Evolutionary conservation across 768 basidiomycete genomes (phyloP), one percentile per base, ranked within the genome.

Genomic region (Mycena pura): DNA sequence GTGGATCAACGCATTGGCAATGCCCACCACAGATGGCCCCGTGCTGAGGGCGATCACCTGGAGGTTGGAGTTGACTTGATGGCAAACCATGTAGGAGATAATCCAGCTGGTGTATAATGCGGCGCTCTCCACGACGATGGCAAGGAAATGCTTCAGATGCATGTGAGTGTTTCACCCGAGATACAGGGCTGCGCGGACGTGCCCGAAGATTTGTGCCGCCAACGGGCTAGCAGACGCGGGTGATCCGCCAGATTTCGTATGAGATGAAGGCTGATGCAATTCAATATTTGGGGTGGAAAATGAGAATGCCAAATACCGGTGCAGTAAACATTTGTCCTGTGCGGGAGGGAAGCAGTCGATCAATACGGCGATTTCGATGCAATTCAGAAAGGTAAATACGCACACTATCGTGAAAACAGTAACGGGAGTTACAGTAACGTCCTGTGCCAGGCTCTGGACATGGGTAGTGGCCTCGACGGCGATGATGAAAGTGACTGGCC

Each of bases 241-340:
- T 45, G 19, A 55, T 46, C 6, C 17, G 7, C 53, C 53, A 55
- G 6, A 55, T 55, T 32, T 39, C 22, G 43, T 31, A 55, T 13
- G 53, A 2, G 24, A 55, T 45, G 15, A 55, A 10, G 22, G 32
- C 53, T 55, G 53, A 9, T 22, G 28, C 32, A 34, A 11, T 53
- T 7, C 19, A 34, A 15, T n/a, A n/a, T 13, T 32, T 2, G 53
- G 21, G 34, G n/a, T 27, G 17, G 2, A 17, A 8, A 14, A 43
- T 11, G 21, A 9, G 11, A 43, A 13, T 8, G 19, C 8, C 8
- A 17, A 22, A 29, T 55, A 55, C 53, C 53, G 21, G 53, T 32
- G 22, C 53, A 55, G 32, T 55, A 55, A 19, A 46, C 22, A 46
- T 55, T 55, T 17, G 53, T 55, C 15, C 53, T 55, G 32, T 40